These are phyloP conservation scores for Sambucus nigra DNA, from an alignment of 129 eudicot species.

Conservation along the genomic window DNA sequence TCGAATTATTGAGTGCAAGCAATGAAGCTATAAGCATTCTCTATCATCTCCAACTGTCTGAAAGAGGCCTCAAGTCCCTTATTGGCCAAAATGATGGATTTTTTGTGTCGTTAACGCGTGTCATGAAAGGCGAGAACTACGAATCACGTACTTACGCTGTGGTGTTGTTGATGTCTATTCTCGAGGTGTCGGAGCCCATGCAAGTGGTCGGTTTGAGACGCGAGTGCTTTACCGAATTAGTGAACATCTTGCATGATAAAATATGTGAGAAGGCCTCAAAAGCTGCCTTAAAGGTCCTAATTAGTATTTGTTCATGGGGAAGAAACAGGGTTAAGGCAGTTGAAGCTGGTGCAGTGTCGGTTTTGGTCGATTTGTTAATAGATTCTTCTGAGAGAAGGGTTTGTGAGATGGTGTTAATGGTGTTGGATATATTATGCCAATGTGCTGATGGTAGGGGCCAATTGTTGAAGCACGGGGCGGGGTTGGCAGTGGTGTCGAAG, in stretches of 20 bases:
- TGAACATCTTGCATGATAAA: constrained; percentile 23
- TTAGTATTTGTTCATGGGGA: constrained; percentile 37
- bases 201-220: constrained; percentile 17
- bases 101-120: constrained; percentile 21
- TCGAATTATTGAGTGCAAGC: constrained; percentile 11
- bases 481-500: constrained; percentile 59
- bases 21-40: constrained; percentile 47
- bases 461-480: constrained; percentile 47
- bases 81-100: constrained; percentile 17
- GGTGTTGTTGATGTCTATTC: constrained; percentile 33
- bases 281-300: constrained; percentile 40
- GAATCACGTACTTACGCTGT: constrained; percentile 43
- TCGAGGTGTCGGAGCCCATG: constrained; percentile 40
- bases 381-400: constrained; percentile 31
- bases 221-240: constrained; percentile 29
- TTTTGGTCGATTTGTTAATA: constrained; percentile 30
- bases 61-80: constrained; percentile 26
- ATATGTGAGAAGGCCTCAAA: constrained; percentile 38
- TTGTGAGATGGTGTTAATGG: constrained; percentile 30
- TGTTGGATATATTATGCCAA: constrained; percentile 39
- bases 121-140: constrained; percentile 29
- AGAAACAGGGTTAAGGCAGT: constrained; percentile 43
- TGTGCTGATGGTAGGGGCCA: constrained; percentile 66
- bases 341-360: constrained; percentile 40
- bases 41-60: constrained; percentile 31